Percentiles rank a stretch among this genome's conserved stretches.
These are phyloP conservation scores for Dillenia suffruticosa DNA, from an alignment of 164 flowering plant species.

Conservation along the genomic window DNA sequence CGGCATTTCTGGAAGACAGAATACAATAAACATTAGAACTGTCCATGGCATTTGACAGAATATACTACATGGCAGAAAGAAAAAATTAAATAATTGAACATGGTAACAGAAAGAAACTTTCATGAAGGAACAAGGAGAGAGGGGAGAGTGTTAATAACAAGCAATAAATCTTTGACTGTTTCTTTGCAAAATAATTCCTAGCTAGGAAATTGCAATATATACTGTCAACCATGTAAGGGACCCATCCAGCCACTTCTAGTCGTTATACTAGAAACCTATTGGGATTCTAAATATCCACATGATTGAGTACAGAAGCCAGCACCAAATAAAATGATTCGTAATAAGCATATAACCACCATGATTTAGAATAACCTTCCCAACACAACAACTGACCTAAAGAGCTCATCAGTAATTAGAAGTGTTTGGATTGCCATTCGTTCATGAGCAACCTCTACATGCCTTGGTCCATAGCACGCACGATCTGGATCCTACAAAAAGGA, in stretches of 20 bases:
- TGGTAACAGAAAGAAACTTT: no score
- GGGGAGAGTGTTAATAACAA: no score
- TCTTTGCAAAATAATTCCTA: no score
- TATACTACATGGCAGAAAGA: neutral
- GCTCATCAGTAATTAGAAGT: conserved; percentile 88
- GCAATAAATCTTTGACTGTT: no score
- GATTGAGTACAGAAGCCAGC: no score
- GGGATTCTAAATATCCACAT: neutral
- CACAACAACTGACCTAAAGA: conserved; percentile 63
- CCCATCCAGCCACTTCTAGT: no score
- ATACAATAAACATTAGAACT: neutral
- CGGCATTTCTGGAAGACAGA: conserved; percentile 60
- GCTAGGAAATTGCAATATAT: no score
- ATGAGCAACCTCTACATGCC: conserved; percentile 89
- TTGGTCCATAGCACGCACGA: conserved; percentile 97
- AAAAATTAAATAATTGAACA: neutral
- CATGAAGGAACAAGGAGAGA: no score
- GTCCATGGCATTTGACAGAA: neutral
- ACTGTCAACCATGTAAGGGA: no score
- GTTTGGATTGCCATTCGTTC: conserved; percentile 86
- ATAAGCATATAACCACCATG: no score
- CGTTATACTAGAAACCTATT: neutral
- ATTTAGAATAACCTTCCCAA: neutral
- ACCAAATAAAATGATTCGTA: no score
- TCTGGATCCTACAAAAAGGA: conserved; percentile 50